Base-by-base conservation (phyloP, 768 basidiomycete genomes). In the Termitomyces sp. region DNA sequence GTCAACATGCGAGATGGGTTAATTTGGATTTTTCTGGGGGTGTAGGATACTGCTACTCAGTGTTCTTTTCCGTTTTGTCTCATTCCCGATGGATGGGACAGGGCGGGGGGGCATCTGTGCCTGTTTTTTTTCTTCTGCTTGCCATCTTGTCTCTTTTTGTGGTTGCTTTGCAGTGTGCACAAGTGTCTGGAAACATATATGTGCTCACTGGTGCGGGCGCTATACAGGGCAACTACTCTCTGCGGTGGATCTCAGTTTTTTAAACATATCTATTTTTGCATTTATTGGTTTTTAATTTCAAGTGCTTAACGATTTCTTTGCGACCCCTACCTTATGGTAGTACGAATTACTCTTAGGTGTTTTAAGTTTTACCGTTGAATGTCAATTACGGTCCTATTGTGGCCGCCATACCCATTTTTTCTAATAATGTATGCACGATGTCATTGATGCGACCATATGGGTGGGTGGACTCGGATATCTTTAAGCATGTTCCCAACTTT, bases 361-460 rank as follows among this genome's bases (percentile, higher is more conserved):
- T 53, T 53, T 7, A 27, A 31, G 20, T 39, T 53, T 38, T 38
- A 9, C 27, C 41, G 35, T 15, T 11, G 32, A 47, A 35, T 16
- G 6, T 29, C 15, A 3, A 43, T 13, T 3, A 25, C 12, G 31
- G 13, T 11, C 32, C n/a, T 22, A 15, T 27, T 29, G 25, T 12
- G 43, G 33, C 45, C 50, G 31, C 25, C 20, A 58, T 58, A 58
- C 57, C 57, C 51, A 31, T 40, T 52, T 45, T 52, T 33, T 15
- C 16, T 13, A 27, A 47, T 32, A 22, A 1, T 23, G 13, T 41
- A 41, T 7, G 3, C 13, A 41, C 22, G 11, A 33, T 2, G 32
- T 33, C 9, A n/a, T n/a, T n/a, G n/a, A n/a, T n/a, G n/a, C n/a
- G n/a, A n/a, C n/a, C n/a, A n/a, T n/a, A n/a, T n/a, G n/a, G n/a